Percentiles rank a stretch among this genome's conserved stretches.
Evolutionary conservation across 129 eudicot genomes (phyloP).

Genomic region (Centella asiatica): DNA sequence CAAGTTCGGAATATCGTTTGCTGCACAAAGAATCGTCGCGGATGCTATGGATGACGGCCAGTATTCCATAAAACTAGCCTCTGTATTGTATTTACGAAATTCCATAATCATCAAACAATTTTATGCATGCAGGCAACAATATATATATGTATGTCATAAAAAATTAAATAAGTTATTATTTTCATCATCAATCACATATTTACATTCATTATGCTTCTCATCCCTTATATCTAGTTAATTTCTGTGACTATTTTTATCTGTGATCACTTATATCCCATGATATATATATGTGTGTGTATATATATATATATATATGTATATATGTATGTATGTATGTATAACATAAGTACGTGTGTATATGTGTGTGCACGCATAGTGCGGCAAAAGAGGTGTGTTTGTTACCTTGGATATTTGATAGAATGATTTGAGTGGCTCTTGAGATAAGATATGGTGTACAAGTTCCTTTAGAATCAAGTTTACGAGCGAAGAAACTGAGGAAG

Average conservation of each 20-base stretch:
- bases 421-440: slow-evolving; percentile 68
- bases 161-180: no score
- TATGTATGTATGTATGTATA: slow-evolving; percentile 28
- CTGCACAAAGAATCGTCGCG: slow-evolving; percentile 79
- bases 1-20: slow-evolving; percentile 65
- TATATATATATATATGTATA: background rate
- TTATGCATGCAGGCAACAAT: background rate
- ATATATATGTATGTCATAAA: no score
- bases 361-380: no score
- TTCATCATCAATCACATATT: no score
- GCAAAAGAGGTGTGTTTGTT: background rate
- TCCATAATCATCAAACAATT: background rate
- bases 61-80: slow-evolving; percentile 64
- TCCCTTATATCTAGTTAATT: no score
- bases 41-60: slow-evolving; percentile 97
- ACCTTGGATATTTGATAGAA: slow-evolving; percentile 78
- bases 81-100: slow-evolving; percentile 23
- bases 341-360: no score
- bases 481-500: slow-evolving; percentile 64
- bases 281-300: background rate
- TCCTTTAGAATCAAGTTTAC: slow-evolving; percentile 73
- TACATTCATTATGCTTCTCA: no score
- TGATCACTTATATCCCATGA: no score
- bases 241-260: no score
- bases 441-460: slow-evolving; percentile 50